Conservation (phyloP, 805 yeast species). For the Lipomyces lipofer region DNA sequence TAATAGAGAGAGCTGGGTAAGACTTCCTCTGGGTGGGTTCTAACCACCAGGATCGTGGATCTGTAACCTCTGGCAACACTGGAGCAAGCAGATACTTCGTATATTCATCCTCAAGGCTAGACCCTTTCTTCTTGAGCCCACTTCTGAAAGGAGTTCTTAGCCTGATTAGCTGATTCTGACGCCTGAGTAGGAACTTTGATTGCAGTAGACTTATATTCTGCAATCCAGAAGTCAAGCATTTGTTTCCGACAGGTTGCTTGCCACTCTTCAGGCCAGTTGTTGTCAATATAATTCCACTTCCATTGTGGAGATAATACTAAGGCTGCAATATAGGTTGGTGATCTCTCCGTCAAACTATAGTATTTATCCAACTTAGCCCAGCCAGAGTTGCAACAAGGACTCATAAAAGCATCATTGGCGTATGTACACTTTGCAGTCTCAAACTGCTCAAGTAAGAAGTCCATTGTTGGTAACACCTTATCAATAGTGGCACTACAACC, state of each 20-base stretch:
- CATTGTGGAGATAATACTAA: background rate
- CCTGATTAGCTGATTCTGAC: background rate
- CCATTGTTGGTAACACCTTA: background rate
- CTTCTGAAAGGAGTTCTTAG: background rate
- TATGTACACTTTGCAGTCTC: background rate
- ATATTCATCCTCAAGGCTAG: background rate
- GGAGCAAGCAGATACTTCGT: background rate
- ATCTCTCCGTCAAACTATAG: background rate
- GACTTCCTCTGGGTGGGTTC: conserved; percentile 2
- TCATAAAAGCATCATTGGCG: background rate
- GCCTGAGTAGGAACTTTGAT: background rate
- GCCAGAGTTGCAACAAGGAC: conserved; percentile 1
- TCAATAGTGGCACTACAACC: background rate
- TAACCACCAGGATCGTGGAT: background rate
- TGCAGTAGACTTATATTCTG: conserved; percentile 1
- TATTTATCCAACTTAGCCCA: conserved; percentile 7
- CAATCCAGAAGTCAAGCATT: background rate
- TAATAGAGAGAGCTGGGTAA: background rate
- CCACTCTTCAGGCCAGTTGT: background rate
- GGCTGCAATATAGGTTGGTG: conserved; percentile 2
- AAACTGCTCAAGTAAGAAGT: conserved; percentile 1
- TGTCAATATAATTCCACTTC: conserved; percentile 1
- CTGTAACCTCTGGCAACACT: background rate
- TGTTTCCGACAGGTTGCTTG: background rate
- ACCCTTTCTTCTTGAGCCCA: background rate